These are phyloP conservation scores for Triticum timopheevii DNA, from an alignment of 176 grass and related monocot genomes.

Conservation along the genomic window DNA sequence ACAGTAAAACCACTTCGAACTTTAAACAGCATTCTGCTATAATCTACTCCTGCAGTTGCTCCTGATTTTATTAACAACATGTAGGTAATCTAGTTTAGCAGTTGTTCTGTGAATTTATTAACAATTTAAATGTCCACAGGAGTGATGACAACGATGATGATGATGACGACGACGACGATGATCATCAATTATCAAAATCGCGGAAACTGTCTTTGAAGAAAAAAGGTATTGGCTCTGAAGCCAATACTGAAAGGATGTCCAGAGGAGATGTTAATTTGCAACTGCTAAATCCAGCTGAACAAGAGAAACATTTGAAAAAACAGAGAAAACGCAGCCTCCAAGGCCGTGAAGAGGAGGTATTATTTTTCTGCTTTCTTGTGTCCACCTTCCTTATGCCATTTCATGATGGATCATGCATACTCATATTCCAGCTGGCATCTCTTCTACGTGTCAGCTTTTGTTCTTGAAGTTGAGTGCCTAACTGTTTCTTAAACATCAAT, in stretches of 20 bases:
- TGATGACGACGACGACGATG: constrained; percentile 29
- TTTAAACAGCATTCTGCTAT: background rate
- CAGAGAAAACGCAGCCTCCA: constrained; percentile 78
- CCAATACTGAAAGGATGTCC: constrained; percentile 62
- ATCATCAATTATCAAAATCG: constrained; percentile 45
- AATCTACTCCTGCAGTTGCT: background rate
- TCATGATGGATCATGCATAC: constrained; percentile 25
- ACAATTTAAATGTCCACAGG: constrained; percentile 45
- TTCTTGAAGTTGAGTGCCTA: constrained; percentile 5
- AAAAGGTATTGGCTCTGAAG: constrained; percentile 93
- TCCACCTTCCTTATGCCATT: background rate
- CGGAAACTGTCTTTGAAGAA: constrained; percentile 90
- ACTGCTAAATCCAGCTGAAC: constrained; percentile 81
- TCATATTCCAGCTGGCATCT: constrained; percentile 8
- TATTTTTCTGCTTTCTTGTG: background rate
- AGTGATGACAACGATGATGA: constrained; percentile 23
- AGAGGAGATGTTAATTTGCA: constrained; percentile 82
- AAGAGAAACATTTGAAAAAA: constrained; percentile 85
- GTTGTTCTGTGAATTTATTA: background rate
- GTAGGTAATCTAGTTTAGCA: background rate
- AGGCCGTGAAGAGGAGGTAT: constrained; percentile 85
- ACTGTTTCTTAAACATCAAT: constrained; percentile 17
- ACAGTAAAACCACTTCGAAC: background rate
- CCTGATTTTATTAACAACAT: constrained; percentile 3
- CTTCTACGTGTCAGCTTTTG: background rate